Base-by-base conservation (phyloP, 2,329 filamentous ascomycete genomes). In the Graphilbum ipis-grandicollis region DNA sequence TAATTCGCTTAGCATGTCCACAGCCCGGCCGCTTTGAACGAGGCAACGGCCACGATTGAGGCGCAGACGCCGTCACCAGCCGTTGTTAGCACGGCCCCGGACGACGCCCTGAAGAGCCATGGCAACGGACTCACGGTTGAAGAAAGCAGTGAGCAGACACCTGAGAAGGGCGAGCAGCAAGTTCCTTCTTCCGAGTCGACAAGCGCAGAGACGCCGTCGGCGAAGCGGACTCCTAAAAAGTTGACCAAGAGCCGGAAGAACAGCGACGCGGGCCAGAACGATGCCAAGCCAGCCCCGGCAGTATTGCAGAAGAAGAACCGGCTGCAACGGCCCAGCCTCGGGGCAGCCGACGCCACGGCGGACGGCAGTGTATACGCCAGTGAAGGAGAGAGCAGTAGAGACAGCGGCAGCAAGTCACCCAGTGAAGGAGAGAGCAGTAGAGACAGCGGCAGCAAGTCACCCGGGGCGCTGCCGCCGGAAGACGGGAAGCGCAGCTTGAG, bases 181-280 rank as follows among this genome's bases (percentile, higher is more conserved):
- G 26, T 8, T n/a, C n/a, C n/a, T n/a, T n/a, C n/a, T n/a, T n/a
- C n/a, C n/a, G n/a, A n/a, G n/a, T 17, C 29, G 12, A 6, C 29
- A 18, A 17, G 29, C 5, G n/a, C 14, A n/a, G 9, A 29, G 3
- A 10, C n/a, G 12, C 15, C 40, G 8, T 26, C 39, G 12, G 18
- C 15, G 15, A 60, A 55, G 41, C 50, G 56, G n/a, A 51, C 52
- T 33, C 56, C 53, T 26, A 56, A 54, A 36, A 63, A 63, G 44
- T 48, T 64, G 25, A 56, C 52, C 17, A 65, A 65, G 48, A 51
- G 43, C 36, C 55, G 58, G 19, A 52, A 50, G 19, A 56, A 46
- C 40, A 59, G 52, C 45, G 58, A 60, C 2, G 29, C 28, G n/a
- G 31, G 5, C 32, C 19, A 12, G 4, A 33, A 36, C 1, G 33